Percentiles rank a stretch among this genome's conserved stretches.
phyloP scores from a whole-genome alignment of 805 yeast genomes.

The Clavispora vitiphila region DNA sequence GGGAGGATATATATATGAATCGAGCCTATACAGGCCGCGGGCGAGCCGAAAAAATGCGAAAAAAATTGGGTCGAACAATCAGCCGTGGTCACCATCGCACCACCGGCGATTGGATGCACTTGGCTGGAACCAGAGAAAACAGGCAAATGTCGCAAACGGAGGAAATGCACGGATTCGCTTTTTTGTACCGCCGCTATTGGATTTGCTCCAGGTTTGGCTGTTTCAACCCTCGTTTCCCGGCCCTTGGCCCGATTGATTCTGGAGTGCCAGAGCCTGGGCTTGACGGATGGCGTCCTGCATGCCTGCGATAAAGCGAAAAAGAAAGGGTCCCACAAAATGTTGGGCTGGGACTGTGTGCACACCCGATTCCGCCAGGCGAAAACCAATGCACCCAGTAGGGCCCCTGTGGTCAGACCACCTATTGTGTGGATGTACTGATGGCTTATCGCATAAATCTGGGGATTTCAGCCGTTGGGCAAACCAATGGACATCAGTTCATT shows the following conservation, averaged over 20 bases:
- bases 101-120: neutral
- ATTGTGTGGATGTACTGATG: neutral
- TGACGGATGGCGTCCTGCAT: neutral
- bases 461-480: neutral
- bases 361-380: neutral
- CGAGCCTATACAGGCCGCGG: neutral
- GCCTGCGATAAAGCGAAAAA: neutral
- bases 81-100: neutral
- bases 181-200: too few relatives aligned
- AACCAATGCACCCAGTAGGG: neutral
- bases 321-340: neutral
- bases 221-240: too few relatives aligned
- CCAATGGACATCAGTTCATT: too few relatives aligned
- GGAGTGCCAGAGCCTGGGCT: too few relatives aligned
- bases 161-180: too few relatives aligned
- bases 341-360: neutral
- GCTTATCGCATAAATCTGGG: neutral
- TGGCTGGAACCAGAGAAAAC: neutral
- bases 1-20: neutral
- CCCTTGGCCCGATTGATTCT: too few relatives aligned
- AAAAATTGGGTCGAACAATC: constrained; percentile 6
- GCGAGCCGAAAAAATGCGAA: neutral
- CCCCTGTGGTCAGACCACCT: neutral
- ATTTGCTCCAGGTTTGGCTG: too few relatives aligned
- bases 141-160: too few relatives aligned